phyloP scores from a whole-genome alignment of 108 stramenopile species.

The Cyclotella cryptica region DNA sequence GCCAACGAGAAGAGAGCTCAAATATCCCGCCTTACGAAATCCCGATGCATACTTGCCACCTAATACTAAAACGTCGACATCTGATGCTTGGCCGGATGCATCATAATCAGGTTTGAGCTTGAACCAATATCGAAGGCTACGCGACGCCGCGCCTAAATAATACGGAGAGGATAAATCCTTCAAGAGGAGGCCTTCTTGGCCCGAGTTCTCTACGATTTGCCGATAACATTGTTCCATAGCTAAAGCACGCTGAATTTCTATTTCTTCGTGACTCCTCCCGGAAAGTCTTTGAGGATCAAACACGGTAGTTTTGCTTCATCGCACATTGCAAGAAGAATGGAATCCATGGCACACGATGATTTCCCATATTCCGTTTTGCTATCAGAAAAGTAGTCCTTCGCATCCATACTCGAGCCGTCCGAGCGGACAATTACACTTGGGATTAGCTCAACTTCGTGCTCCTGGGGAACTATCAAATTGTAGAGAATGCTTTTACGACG shows the following conservation, averaged over 20 bases:
- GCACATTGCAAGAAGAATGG: slow-evolving; percentile 52
- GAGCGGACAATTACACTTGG: slow-evolving; percentile 71
- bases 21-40: slow-evolving; percentile 33
- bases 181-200: slow-evolving; percentile 79
- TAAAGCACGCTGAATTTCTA: slow-evolving; percentile 62
- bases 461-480: slow-evolving; percentile 64
- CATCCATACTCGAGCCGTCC: slow-evolving; percentile 68
- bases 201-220: slow-evolving; percentile 67
- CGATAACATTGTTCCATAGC: slow-evolving; percentile 69
- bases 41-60: slow-evolving; percentile 39
- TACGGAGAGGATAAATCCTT: slow-evolving; percentile 85
- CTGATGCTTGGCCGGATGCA: slow-evolving; percentile 36
- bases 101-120: slow-evolving; percentile 62
- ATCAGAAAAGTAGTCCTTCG: slow-evolving; percentile 64
- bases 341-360: slow-evolving; percentile 59
- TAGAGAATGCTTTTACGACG: slow-evolving; percentile 75
- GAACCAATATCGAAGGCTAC: slow-evolving; percentile 73
- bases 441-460: slow-evolving; percentile 69
- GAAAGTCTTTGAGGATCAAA: slow-evolving; percentile 42
- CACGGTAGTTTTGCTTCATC: slow-evolving; percentile 31
- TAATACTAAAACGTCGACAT: slow-evolving; percentile 73
- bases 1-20: slow-evolving; percentile 70
- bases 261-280: slow-evolving; percentile 56
- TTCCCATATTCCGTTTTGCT: slow-evolving; percentile 47
- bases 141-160: slow-evolving; percentile 58